phyloP scores from a whole-genome alignment of 192 early-diverging fungal genomes.

The Paraglomus brasilianum region DNA sequence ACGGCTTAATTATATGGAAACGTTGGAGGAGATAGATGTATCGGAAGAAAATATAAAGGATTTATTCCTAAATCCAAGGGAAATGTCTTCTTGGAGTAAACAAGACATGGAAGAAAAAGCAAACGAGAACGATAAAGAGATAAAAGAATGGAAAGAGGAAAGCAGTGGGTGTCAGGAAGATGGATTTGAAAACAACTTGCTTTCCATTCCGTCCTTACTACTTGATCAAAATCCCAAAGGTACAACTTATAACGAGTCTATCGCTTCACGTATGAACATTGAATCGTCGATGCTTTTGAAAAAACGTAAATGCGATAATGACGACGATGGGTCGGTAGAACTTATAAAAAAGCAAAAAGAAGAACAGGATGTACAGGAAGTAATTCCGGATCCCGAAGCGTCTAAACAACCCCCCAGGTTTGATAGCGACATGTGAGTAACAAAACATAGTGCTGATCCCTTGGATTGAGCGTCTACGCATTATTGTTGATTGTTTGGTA shows the following conservation, averaged over 20 bases:
- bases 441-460: not conserved
- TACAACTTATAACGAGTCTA: not conserved
- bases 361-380: not conserved
- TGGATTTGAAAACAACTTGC: not conserved
- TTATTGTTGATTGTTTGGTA: not conserved
- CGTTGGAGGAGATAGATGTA: slow-evolving; percentile 21
- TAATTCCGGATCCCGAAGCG: slow-evolving; percentile 14
- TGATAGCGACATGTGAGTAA: slow-evolving; percentile 30
- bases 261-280: not conserved
- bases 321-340: not conserved
- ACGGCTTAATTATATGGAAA: slow-evolving; percentile 6
- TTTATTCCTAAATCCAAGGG: slow-evolving; percentile 1
- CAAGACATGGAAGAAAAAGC: not conserved
- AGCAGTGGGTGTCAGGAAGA: no score
- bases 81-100: not conserved
- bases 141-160: not conserved
- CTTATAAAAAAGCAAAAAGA: not conserved
- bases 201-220: not conserved
- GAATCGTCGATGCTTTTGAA: not conserved
- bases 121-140: no score
- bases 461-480: not conserved
- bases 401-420: slow-evolving; percentile 20
- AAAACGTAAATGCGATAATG: not conserved
- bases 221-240: slow-evolving; percentile 11
- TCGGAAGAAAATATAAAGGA: not conserved